Evolutionary conservation across 345 rosid genomes (phyloP), one percentile per base, ranked within the genome.

Genomic region (Kandelia obovata): DNA sequence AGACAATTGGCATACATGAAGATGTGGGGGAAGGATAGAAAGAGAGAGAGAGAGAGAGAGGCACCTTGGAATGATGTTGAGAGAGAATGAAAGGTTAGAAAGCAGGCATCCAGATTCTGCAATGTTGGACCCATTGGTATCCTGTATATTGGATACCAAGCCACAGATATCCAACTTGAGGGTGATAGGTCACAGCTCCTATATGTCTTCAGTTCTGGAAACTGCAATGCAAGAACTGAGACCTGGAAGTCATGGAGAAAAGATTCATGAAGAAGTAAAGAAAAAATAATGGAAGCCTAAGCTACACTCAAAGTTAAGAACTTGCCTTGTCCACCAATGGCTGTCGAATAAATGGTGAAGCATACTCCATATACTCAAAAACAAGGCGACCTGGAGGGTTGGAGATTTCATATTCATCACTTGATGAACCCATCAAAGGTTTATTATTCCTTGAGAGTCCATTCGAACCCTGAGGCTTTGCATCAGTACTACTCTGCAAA

Each of bases 91-190:
- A 81, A 92, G 5, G 92, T 88, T 75, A 92, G 71, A 78, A 92
- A 92, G 80, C 95, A 90, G 23, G 96, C 92, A 78, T 92, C 98
- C 27, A 92, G 84, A 77, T 88, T 92, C 81, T 88, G 96, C 59
- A 92, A 72, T 1, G 98, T 90, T 64, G 90, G 89, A 66, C 98
- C 96, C 62, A 82, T 87, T 3, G 96, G 96, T 71, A 90, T 92
- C 73, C 96, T 83, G 59, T 90, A 92, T 68, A 92, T 92, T 39
- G 98, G 98, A 71, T 90, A 95, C 99, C 99, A 95, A 49, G 99
- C 97, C 58, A 95, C 92, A 60, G 96, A 92, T 52, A 95, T 73
- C 99, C 99, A 95, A 81, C 99, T 95, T 26, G 91, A 81, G 43
- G 92, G 82, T 30, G 84, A 82, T 30, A 95, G 85, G 76, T 95